Evolutionary conservation across 2,329 filamentous ascomycete species (phyloP), one percentile per base, ranked within the genome.

Genomic region (Thermothelomyces thermophilus): DNA sequence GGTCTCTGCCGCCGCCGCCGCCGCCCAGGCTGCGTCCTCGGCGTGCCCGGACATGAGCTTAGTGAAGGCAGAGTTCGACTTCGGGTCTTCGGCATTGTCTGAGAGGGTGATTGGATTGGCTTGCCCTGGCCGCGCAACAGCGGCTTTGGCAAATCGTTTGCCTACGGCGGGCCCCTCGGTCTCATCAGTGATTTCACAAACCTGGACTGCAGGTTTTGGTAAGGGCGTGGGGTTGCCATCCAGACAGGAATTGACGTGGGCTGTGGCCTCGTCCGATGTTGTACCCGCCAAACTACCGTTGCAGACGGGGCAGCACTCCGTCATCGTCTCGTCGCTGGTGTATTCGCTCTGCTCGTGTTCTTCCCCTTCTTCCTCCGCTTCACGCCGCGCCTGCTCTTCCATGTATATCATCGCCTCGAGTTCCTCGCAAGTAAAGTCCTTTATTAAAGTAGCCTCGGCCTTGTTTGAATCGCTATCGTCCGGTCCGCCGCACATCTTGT

Each of bases 31-130:
- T 1, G 82, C 77, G 64, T 95, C 86, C 70, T 98, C 93, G 5
- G 86, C 87, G 61, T 95, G 90, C 5, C 82, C 83, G 6, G 90
- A 87, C 93, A 98, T 98, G 51, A 98, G 75, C 63, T 87, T 93
- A 2, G 86, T 84, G 62, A 98, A 98, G 0, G 91, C 93, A 3
- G 90, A 94, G 17, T 71, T 73, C 36, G 70, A 53, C 46, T 70
- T 5, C 0, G 30, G 45, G 3, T 26, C 43, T 8, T 39, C 40
- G 4, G 39, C 48, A 10, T 43, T 48, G 11, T 66, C 52, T 52
- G 72, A 75, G 3, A 85, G 63, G 6, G 75, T 73, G 57, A 94
- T 87, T 0, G 90, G 90, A 60, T 87, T 93, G 6, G 80, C 73
- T 65, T 96, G 91, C 0, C 85, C 88, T 1, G 90, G 87, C 55